Conservation (phyloP, 2,329 filamentous ascomycete species). For the Dothistroma pini region DNA sequence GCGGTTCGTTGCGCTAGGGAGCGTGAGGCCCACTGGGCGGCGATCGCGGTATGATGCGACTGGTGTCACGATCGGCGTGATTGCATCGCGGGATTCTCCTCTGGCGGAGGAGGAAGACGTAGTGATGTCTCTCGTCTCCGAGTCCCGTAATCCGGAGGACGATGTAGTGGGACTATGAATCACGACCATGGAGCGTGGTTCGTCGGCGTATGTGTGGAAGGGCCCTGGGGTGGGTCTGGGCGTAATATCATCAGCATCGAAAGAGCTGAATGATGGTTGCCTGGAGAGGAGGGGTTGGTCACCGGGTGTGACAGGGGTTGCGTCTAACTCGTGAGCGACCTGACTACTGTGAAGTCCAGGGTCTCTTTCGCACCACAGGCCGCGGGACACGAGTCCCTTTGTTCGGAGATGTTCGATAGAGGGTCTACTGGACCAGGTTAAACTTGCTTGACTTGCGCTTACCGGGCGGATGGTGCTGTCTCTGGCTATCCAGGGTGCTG, state of each 20-base stretch:
- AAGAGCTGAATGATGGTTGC: constrained; percentile 1
- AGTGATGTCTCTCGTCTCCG: neutral
- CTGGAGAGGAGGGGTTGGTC: neutral
- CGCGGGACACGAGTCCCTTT: neutral
- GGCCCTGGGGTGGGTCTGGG: neutral
- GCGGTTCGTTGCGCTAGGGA: constrained; percentile 7
- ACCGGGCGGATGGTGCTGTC: neutral
- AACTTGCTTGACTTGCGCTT: neutral
- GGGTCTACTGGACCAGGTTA: neutral
- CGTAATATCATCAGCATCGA: constrained; percentile 4
- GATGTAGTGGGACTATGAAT: constrained; percentile 8
- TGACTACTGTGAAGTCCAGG: neutral
- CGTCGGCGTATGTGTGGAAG: neutral
- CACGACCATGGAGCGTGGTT: constrained; percentile 8
- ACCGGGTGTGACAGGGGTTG: neutral
- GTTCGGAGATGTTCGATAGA: neutral
- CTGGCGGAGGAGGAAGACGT: constrained; percentile 1
- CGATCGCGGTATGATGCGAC: constrained; percentile 7
- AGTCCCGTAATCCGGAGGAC: constrained; percentile 1
- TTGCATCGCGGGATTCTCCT: constrained; percentile 6
- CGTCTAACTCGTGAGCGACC: neutral
- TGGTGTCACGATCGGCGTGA: constrained; percentile 7
- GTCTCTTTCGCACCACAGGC: neutral
- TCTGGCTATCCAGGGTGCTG: neutral
- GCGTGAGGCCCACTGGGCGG: constrained; percentile 9